Percentiles rank a stretch among this genome's conserved stretches.
Evolutionary conservation across 2,329 filamentous ascomycete species (phyloP).

Genomic region (Calonectria fujianensis): DNA sequence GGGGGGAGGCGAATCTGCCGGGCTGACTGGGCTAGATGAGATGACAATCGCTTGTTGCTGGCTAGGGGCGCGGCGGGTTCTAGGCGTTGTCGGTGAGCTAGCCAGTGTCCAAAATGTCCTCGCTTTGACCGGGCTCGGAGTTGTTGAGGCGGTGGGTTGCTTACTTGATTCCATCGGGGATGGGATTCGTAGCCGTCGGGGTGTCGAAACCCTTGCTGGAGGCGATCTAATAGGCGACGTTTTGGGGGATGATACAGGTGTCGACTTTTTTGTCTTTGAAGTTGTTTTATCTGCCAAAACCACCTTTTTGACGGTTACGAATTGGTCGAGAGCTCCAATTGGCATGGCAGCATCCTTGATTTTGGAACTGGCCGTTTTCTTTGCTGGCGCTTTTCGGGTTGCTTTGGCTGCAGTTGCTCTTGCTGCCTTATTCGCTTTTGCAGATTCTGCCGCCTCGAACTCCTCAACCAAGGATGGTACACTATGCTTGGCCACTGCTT

Average conservation of each 20-base stretch:
- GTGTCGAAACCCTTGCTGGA: conserved; percentile 33
- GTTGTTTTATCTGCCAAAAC: conserved; percentile 35
- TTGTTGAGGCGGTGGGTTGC: conserved; percentile 56
- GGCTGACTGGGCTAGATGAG: conserved; percentile 64
- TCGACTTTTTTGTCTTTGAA: conserved; percentile 29
- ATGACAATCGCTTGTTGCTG: conserved; percentile 65
- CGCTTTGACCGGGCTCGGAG: conserved; percentile 49
- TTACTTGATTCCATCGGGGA: conserved; percentile 60
- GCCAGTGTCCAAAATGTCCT: conserved; percentile 62
- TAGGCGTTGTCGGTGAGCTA: conserved; percentile 67
- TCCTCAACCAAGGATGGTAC: conserved; percentile 52
- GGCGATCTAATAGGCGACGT: conserved; percentile 17
- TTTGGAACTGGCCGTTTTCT: conserved; percentile 45
- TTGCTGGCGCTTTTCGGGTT: conserved; percentile 51
- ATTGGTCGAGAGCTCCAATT: conserved; percentile 63
- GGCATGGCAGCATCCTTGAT: conserved; percentile 48
- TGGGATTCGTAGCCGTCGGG: conserved; percentile 51
- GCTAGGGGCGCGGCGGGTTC: conserved; percentile 53
- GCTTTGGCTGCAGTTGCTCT: conserved; percentile 52
- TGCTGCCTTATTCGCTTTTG: conserved; percentile 50
- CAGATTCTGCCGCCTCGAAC: conserved; percentile 54
- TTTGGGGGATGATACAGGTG: conserved; percentile 17
- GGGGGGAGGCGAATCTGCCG: conserved; percentile 56
- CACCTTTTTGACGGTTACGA: conserved; percentile 64
- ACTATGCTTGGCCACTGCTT: conserved; percentile 56